Evolutionary conservation across 345 rosid genomes (phyloP).

Genomic region (Eucalyptus virginea): DNA sequence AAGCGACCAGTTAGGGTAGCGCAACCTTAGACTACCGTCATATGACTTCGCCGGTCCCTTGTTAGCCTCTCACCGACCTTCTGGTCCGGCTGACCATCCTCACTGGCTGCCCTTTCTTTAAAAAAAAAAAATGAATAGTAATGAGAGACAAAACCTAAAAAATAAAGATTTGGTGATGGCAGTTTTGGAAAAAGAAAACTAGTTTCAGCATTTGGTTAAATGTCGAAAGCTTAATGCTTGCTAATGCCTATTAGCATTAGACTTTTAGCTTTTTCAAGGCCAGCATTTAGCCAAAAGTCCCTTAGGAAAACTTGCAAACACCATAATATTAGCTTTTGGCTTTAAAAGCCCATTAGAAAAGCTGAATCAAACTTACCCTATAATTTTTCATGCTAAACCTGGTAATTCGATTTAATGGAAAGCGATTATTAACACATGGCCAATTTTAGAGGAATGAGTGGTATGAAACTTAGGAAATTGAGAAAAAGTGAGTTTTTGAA

Average conservation of each 20-base stretch:
- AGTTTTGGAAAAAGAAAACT: neutral
- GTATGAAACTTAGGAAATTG: neutral
- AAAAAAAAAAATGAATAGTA: too few relatives aligned
- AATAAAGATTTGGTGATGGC: neutral
- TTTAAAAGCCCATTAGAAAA: too few relatives aligned
- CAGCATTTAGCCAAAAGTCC: neutral
- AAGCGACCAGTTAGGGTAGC: too few relatives aligned
- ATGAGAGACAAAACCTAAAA: neutral
- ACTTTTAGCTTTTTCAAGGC: neutral
- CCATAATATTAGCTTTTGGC: neutral
- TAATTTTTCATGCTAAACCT: neutral
- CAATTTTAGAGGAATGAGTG: too few relatives aligned
- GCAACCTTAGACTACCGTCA: accelerated
- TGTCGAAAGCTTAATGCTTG: neutral
- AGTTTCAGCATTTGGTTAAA: too few relatives aligned
- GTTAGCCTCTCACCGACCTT: neutral
- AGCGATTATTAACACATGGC: neutral
- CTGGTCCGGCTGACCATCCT: neutral
- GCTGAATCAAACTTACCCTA: accelerated
- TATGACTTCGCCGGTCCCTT: neutral
- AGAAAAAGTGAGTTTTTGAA: too few relatives aligned
- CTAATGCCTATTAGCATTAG: neutral
- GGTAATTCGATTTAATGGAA: neutral
- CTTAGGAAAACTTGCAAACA: neutral
- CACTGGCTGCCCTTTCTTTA: neutral